Base-by-base conservation (phyloP, 257 asterid species). In the Nicotiana obtusifolia region DNA sequence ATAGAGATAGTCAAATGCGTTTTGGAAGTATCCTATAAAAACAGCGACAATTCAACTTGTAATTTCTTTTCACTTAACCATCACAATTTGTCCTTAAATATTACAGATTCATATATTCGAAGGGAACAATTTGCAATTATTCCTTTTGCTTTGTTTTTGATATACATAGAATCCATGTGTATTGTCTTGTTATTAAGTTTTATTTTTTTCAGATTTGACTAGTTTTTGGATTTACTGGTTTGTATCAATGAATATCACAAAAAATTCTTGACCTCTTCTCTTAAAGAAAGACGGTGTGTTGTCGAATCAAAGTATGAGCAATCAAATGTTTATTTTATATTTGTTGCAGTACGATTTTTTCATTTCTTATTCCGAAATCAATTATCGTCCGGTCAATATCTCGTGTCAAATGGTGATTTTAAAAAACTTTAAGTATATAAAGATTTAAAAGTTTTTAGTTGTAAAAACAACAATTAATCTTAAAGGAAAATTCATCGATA, bases 1-100 rank as follows among this genome's bases (percentile, higher is more conserved):
- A 44, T 13, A 73, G 49, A 73, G 61, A 73, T 47, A 73, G 79
- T 73, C 41, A 73, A 73, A 61, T 73, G 41, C 79, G 41, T 73
- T 73, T 73, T 73, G 79, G 41, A 41, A 73, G 79, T 47, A 73
- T 73, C 79, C 61, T 20, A 73, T 14, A 10, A 24, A 24, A 14
- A 47, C 8, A 47, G 37, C 1, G 61, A 73, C 79, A 47, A 14
- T 47, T 59, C 79, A 73, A 10, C 7, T 44, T 44, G 77, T 20
- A 41, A 69, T 41, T 69, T 69, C 56, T n/a, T 41, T 69, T 71
- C 78, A 41, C 13, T 71, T 20, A n/a, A 5, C 78, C 41, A 73
- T 24, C 61, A 7, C 24, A 9, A 47, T 73, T 71, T 73, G 79
- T 73, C 62, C 41, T 7, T 47, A 47, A 24, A 47, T 47, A 47